phyloP scores from a whole-genome alignment of 2,329 filamentous ascomycete genomes.

The Xylaria sp. region DNA sequence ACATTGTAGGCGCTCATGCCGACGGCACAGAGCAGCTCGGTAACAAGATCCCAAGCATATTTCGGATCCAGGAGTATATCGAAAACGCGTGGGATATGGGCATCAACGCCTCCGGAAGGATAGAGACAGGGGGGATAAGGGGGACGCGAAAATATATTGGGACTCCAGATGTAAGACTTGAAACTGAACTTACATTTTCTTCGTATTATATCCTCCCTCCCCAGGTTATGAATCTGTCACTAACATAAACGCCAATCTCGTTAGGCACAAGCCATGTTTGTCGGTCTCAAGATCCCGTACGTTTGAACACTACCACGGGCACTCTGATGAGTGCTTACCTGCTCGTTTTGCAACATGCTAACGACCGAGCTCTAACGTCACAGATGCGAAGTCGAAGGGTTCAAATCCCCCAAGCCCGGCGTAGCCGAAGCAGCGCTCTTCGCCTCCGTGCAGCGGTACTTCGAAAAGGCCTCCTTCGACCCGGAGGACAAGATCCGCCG shows the following conservation, averaged over 20 bases:
- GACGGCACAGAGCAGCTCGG: constrained; percentile 70
- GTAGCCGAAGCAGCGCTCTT: constrained; percentile 68
- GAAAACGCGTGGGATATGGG: constrained; percentile 89
- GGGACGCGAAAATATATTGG: constrained; percentile 97
- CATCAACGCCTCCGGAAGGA: constrained; percentile 77
- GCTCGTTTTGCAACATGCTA: neutral
- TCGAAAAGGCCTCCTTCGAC: constrained; percentile 64
- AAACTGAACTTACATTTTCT: neutral
- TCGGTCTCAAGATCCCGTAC: constrained; percentile 73
- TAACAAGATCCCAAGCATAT: constrained; percentile 74
- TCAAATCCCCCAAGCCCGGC: constrained; percentile 60
- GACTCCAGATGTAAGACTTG: constrained; percentile 76
- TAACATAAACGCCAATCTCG: constrained; percentile 2
- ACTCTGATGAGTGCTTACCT: neutral
- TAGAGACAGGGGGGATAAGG: constrained; percentile 86
- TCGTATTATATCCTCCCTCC: neutral
- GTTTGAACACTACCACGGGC: constrained; percentile 42
- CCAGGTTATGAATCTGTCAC: neutral
- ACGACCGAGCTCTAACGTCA: constrained; percentile 21
- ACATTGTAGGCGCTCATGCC: constrained; percentile 70
- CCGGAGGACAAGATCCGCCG: constrained; percentile 69
- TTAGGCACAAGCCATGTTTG: constrained; percentile 82
- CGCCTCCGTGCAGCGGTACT: constrained; percentile 77
- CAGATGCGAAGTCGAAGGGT: constrained; percentile 71
- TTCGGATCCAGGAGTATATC: constrained; percentile 86